Conservation (phyloP, 371 early-diverging fungal genomes). For the Caulochytrium protostelioides region DNA sequence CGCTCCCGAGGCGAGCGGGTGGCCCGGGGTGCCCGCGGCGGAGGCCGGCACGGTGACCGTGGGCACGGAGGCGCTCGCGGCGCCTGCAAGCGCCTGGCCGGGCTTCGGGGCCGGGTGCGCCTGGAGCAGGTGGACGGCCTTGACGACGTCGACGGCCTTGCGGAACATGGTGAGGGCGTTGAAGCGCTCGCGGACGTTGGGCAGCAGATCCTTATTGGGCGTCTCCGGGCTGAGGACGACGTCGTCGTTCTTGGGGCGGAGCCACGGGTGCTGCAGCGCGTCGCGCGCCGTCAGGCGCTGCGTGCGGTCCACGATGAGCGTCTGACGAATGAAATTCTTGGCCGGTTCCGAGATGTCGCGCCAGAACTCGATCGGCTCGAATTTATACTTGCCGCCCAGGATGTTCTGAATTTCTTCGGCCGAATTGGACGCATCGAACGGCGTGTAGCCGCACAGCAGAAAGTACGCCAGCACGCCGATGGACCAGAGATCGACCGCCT, state of each 20-base stretch:
- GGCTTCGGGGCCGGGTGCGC: too few relatives aligned
- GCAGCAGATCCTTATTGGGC: slow-evolving; percentile 41
- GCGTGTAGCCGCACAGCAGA: slow-evolving; percentile 28
- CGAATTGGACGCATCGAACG: slow-evolving; percentile 20
- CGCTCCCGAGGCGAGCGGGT: too few relatives aligned
- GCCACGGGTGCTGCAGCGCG: slow-evolving; percentile 69
- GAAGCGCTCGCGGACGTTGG: slow-evolving; percentile 43
- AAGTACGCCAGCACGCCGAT: slow-evolving; percentile 31
- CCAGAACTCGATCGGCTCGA: slow-evolving; percentile 59
- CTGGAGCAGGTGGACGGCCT: slow-evolving; percentile 15
- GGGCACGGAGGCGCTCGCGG: too few relatives aligned
- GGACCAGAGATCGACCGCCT: slow-evolving; percentile 38
- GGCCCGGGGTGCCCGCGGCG: too few relatives aligned
- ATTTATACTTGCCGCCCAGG: slow-evolving; percentile 45
- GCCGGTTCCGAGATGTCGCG: slow-evolving; percentile 33
- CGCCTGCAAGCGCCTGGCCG: too few relatives aligned
- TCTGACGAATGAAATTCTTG: slow-evolving; percentile 65
- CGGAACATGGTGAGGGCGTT: slow-evolving; percentile 19
- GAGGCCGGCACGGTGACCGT: too few relatives aligned
- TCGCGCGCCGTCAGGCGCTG: slow-evolving; percentile 54
- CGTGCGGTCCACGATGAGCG: slow-evolving; percentile 47
- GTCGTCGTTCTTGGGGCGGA: slow-evolving; percentile 26
- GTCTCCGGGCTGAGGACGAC: slow-evolving; percentile 10
- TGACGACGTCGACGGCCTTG: slow-evolving; percentile 14
- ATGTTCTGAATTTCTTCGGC: slow-evolving; percentile 38